A percentile compares a stretch with the other conserved stretches of the same genome.
Evolutionary conservation across 768 basidiomycete species (phyloP).

Genomic region (Scleroderma bovista): DNA sequence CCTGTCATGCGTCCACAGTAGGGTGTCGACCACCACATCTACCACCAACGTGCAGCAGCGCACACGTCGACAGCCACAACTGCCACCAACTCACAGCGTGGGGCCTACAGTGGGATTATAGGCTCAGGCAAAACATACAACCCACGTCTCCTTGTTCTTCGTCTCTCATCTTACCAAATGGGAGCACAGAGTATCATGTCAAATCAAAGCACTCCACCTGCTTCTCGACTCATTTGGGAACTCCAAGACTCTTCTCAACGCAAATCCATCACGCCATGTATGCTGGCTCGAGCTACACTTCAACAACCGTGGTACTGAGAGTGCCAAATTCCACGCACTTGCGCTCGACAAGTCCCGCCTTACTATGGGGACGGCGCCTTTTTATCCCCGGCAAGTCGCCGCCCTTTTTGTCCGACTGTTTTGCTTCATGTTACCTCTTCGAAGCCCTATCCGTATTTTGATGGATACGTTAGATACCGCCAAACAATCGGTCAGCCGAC

Average conservation of each 20-base stretch:
- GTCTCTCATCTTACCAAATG: conserved; percentile 75
- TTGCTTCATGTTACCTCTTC: conserved; percentile 96
- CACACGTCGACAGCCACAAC: too few species aligned
- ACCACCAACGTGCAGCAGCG: too few species aligned
- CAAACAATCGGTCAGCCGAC: conserved; percentile 82
- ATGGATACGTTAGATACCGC: conserved; percentile 88
- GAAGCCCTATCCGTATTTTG: conserved; percentile 82
- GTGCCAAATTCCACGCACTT: conserved; percentile 75
- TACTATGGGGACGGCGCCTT: too few species aligned
- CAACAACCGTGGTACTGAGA: conserved; percentile 66
- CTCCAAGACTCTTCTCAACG: conserved; percentile 79
- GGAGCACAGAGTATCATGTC: conserved; percentile 63
- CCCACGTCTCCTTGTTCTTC: conserved; percentile 69
- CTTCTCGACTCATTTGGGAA: conserved; percentile 89
- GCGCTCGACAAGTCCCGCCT: conserved; percentile 89
- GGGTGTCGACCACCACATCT: too few species aligned
- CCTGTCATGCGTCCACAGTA: too few species aligned
- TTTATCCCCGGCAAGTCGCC: too few species aligned
- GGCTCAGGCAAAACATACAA: conserved; percentile 82
- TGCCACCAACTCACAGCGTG: too few species aligned
- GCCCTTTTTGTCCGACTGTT: too few species aligned
- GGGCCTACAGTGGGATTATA: conserved; percentile 69
- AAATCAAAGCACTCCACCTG: conserved; percentile 69
- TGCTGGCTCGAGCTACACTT: conserved; percentile 86
- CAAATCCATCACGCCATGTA: conserved; percentile 81